Evolutionary conservation across 1,284 basidiomycete genomes (phyloP), one percentile per base, ranked within the genome.

Genomic region (Marasmius tenuissimus): DNA sequence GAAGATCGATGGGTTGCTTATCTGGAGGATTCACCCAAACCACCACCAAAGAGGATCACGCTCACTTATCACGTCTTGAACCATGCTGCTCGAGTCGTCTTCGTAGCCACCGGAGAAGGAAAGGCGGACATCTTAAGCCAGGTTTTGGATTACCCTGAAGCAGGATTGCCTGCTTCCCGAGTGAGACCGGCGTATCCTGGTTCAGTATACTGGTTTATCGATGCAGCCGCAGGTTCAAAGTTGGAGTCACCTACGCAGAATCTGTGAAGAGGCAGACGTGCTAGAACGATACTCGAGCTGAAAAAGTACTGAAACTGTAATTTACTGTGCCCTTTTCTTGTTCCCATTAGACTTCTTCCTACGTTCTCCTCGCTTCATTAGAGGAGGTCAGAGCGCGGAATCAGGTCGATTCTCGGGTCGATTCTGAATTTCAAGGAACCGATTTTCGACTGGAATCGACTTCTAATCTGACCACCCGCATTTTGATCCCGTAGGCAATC

Each of bases 1-100:
- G 86, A 85, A 62, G 93, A 94, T 72, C 85, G 94, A 60, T 99
- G 97, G 97, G 93, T 99, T 14, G 96, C 96, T 0, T 93, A 89
- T 73, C 83, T 99, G 70, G 88, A 93, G 57, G 94, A 98, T 77
- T 92, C 91, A 58, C 97, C 97, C 45, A 98, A 99, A 76, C 94
- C 94, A 0, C 97, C 97, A n/a, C 81, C 88, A 16, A 87, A 85
- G 68, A 86, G 97, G 63, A 92, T 98, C 76, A 97, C 96, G 9
- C 81, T 98, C 69, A 97, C 94, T 48, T 92, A 86, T 72, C 94
- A 93, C 50, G 96, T 97, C 64, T 86, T 98, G 69, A 97, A 97
- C 75, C 96, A 97, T 75, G 96, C 96, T 12, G 78, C 85, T 54
- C 84, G 91, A 63, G 85, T 95, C 63, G 96, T 86, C 0, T 99